Percentiles rank a stretch among this genome's conserved stretches.
phyloP scores from a whole-genome alignment of 495 filamentous ascomycete genomes.

The Daldinia bambusicola region DNA sequence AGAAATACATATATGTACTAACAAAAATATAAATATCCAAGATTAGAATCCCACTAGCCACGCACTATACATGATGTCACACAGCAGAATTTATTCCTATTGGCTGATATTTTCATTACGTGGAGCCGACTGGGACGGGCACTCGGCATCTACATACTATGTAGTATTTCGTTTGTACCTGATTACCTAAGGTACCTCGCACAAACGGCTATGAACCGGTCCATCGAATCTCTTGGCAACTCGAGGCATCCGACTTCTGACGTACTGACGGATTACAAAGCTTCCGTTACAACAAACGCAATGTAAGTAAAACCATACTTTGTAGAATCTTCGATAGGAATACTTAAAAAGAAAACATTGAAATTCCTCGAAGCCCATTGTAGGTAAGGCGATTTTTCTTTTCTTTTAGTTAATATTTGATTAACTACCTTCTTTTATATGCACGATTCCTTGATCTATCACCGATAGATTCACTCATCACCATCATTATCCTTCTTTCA shows the following conservation, averaged over 20 bases:
- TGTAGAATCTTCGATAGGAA: conserved; percentile 46
- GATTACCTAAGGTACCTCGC: background rate
- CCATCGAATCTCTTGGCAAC: conserved; percentile 32
- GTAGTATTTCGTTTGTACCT: conserved; percentile 1
- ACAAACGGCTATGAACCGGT: background rate
- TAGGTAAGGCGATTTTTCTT: conserved; percentile 25
- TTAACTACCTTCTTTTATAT: background rate
- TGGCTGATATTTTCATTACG: conserved; percentile 6
- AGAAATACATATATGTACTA: too few species aligned
- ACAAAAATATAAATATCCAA: conserved; percentile 30
- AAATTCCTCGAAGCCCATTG: conserved; percentile 14
- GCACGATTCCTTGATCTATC: background rate
- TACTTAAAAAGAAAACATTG: background rate
- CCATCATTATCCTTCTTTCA: background rate
- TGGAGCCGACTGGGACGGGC: conserved; percentile 7
- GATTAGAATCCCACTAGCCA: conserved; percentile 31
- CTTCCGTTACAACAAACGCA: conserved; percentile 1
- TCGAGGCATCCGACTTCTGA: conserved; percentile 39
- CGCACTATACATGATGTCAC: conserved; percentile 27
- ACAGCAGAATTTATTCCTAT: conserved; percentile 16
- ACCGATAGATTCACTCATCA: conserved; percentile 4
- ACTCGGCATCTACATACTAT: conserved; percentile 17
- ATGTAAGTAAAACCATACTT: conserved; percentile 18
- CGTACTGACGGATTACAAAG: conserved; percentile 25
- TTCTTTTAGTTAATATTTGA: background rate